A percentile compares a stretch with the other conserved stretches of the same genome.
phyloP scores from a whole-genome alignment of 208 protist genomes.

The Leishmania tropica region DNA sequence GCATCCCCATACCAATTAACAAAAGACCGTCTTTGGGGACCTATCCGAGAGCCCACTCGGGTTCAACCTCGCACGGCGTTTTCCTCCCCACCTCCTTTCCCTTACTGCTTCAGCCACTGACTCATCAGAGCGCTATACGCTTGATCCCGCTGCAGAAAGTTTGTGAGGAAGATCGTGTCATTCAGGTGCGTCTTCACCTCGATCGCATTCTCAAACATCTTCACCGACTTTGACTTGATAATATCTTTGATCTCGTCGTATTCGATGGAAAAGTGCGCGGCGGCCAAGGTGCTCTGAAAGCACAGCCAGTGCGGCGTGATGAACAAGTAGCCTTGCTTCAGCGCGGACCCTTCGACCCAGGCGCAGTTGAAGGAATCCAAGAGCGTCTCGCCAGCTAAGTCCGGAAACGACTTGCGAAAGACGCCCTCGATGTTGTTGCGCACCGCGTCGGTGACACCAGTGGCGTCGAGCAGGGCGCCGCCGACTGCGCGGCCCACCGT shows the following conservation, averaged over 20 bases:
- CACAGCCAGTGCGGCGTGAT: constrained; percentile 73
- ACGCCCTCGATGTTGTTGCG: constrained; percentile 59
- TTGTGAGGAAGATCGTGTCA: constrained; percentile 61
- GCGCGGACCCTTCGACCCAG: constrained; percentile 41
- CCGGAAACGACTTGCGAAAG: constrained; percentile 67
- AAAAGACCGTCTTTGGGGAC: neutral
- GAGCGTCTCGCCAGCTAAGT: constrained; percentile 58
- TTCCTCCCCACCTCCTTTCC: too few species aligned
- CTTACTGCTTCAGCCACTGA: constrained; percentile 71
- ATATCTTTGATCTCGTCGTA: constrained; percentile 88
- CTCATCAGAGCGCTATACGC: constrained; percentile 74
- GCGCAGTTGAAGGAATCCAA: constrained; percentile 65
- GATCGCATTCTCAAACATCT: constrained; percentile 75
- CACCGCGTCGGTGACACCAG: constrained; percentile 65
- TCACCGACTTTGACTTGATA: constrained; percentile 62
- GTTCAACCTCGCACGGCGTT: neutral
- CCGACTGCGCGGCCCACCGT: constrained; percentile 61
- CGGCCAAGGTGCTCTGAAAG: constrained; percentile 50
- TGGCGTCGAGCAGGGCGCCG: constrained; percentile 69
- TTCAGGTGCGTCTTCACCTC: constrained; percentile 70
- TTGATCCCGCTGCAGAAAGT: constrained; percentile 73
- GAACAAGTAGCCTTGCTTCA: constrained; percentile 64
- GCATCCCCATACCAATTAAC: neutral
- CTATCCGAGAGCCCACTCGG: neutral
- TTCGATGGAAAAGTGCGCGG: constrained; percentile 60